Base-by-base conservation (phyloP, 352 stramenopile species). In the Pythium biforme region DNA sequence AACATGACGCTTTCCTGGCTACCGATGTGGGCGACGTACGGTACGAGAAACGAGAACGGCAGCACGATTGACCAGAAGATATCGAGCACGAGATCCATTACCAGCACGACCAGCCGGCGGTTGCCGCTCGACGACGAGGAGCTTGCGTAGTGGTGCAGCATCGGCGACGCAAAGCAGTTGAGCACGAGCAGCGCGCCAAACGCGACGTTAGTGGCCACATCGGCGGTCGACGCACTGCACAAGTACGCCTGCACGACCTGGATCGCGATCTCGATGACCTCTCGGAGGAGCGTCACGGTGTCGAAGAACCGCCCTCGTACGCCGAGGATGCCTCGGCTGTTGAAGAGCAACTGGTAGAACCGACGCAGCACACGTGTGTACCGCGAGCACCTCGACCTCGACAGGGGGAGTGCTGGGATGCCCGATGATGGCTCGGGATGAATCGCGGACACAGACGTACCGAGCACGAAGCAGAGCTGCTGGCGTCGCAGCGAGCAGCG, bases 201-300 rank as follows among this genome's bases (percentile, higher is more conserved):
- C 23, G 43, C 46, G 27, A 46, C 23, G 54, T 61, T 61, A 3
- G 48, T 34, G 3, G 3, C 14, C 1, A 9, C 11, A n/a, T 51
- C 48, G 17, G 39, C 14, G 15, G 43, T 61, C 15, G 27, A 29
- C 3, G 1, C 1, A 11, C 54, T 61, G 23, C 15, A 53, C 31
- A 11, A 14, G 43, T 61, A 61, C 7, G 40, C 54, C 54, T 61
- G 54, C 12, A 20, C n/a, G n/a, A 33, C 22, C 54, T 61, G 54
- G 12, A 52, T 8, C 1, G 43, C 37, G 25, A 52, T 31, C 33
- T 61, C 54, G 1, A 61, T 7, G 22, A 45, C 23, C 54, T 61
- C 54, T 10, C 43, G 54, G 1, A 41, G 15, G 3, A 61, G 29
- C 17, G 23, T 45, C 12, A 52, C 29, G 12, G 41, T 29, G 41